Percentiles rank a stretch among this genome's conserved stretches.
Conservation (phyloP, 2,329 filamentous ascomycete genomes). For the Claviceps sp. region DNA sequence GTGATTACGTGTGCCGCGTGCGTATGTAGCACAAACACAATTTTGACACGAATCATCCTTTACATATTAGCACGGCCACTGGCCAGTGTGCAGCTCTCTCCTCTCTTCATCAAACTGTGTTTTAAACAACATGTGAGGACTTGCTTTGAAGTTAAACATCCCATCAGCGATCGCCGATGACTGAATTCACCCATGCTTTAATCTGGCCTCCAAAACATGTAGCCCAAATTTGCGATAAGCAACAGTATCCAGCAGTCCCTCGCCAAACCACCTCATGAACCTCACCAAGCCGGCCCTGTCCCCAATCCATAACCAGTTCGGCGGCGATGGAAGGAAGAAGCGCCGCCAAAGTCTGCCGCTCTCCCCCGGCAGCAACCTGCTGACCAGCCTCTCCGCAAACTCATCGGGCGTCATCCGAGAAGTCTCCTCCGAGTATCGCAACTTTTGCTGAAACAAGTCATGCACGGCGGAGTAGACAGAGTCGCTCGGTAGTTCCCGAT, state of each 20-base stretch:
- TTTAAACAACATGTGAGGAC: not conserved
- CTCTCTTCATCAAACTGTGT: no score
- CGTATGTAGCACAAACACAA: no score
- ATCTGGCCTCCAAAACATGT: not conserved
- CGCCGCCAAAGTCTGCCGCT: not conserved
- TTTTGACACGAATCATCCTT: no score
- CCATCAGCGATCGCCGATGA: no score
- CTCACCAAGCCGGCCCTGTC: not conserved
- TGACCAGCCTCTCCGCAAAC: not conserved
- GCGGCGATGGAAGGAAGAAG: not conserved
- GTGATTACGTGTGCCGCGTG: no score
- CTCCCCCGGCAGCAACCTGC: not conserved
- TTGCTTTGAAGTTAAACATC: no score
- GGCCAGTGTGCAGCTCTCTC: no score
- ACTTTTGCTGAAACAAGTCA: not conserved
- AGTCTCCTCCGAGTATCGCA: not conserved
- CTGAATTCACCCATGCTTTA: not conserved
- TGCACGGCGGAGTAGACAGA: not conserved
- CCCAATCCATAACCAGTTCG: not conserved
- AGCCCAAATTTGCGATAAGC: not conserved
- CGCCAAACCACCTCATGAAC: not conserved
- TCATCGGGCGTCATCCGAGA: not conserved
- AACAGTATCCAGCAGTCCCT: not conserved
- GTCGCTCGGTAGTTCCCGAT: not conserved
- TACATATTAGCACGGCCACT: no score